phyloP scores from a whole-genome alignment of 2,329 filamentous ascomycete species.

The Cucurbitaria berberidis region DNA sequence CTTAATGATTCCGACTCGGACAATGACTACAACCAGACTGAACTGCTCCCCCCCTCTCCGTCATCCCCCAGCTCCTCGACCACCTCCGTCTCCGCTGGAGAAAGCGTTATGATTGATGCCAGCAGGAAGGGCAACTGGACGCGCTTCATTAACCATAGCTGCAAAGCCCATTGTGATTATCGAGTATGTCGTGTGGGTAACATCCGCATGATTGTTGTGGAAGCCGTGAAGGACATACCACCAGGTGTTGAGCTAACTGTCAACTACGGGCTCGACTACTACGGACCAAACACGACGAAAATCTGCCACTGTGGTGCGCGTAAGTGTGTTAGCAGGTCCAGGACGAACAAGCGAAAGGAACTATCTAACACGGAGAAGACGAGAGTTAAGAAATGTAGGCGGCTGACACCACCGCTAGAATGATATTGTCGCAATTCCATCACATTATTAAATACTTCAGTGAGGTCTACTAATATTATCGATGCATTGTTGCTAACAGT shows the following conservation, averaged over 20 bases:
- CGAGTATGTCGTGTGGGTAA: conserved; percentile 11
- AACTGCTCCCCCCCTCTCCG: not conserved
- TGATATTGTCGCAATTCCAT: not conserved
- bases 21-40: not conserved
- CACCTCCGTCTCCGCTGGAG: not conserved
- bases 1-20: not conserved
- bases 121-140: conserved; percentile 20
- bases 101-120: conserved; percentile 12
- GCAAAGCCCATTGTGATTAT: conserved; percentile 13
- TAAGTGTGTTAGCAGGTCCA: conserved; percentile 13
- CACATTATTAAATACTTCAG: not conserved
- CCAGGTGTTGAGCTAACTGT: conserved; percentile 20
- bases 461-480: too few species aligned
- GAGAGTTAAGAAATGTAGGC: conserved; percentile 38
- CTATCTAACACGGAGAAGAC: not conserved
- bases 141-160: conserved; percentile 25
- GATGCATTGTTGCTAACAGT: too few species aligned
- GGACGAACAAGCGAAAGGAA: not conserved
- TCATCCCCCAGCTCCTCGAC: not conserved
- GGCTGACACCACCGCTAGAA: not conserved
- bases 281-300: conserved; percentile 9
- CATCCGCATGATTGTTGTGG: conserved; percentile 19
- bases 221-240: conserved; percentile 7
- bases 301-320: conserved; percentile 16
- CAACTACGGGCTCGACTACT: conserved; percentile 19